Evolutionary conservation across 1,139 yeast genomes (phyloP).

Genomic region (Taphrina populina): DNA sequence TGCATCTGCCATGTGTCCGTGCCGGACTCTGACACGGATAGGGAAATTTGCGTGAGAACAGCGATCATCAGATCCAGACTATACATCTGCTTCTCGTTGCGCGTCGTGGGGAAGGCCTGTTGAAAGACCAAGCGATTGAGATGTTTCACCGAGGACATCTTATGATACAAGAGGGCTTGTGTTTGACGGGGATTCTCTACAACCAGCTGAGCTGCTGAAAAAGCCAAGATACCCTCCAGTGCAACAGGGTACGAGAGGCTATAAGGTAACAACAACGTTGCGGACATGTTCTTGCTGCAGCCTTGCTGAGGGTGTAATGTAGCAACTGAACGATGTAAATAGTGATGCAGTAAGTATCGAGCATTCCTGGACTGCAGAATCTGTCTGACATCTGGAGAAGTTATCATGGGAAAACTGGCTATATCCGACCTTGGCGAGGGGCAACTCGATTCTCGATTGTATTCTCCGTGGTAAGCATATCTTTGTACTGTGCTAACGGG

Average conservation of each 20-base stretch:
- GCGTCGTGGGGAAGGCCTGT: background rate
- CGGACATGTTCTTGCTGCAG: conserved; percentile 1
- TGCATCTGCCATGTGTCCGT: conserved; percentile 25
- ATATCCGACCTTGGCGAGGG: too few species aligned
- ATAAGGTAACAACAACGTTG: conserved; percentile 15
- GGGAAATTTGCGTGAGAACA: conserved; percentile 19
- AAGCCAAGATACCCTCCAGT: conserved; percentile 17
- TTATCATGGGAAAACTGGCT: background rate
- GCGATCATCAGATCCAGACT: conserved; percentile 10
- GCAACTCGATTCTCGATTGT: too few species aligned
- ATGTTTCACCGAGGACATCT: conserved; percentile 8
- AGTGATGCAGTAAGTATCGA: conserved; percentile 17
- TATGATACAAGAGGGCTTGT: conserved; percentile 13
- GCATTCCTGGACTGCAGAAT: conserved; percentile 5
- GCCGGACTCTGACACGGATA: conserved; percentile 24
- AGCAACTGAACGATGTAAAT: conserved; percentile 17
- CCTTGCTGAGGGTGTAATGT: conserved; percentile 23
- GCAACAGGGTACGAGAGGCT: conserved; percentile 16
- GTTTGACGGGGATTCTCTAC: conserved; percentile 4
- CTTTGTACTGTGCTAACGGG: too few species aligned
- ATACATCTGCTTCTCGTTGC: background rate
- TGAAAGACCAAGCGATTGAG: conserved; percentile 16
- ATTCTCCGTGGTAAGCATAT: too few species aligned
- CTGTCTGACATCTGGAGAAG: conserved; percentile 3
- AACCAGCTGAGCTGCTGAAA: conserved; percentile 25